Evolutionary conservation across 1,284 basidiomycete species (phyloP), one percentile per base, ranked within the genome.

Genomic region (Malassezia psittaci): DNA sequence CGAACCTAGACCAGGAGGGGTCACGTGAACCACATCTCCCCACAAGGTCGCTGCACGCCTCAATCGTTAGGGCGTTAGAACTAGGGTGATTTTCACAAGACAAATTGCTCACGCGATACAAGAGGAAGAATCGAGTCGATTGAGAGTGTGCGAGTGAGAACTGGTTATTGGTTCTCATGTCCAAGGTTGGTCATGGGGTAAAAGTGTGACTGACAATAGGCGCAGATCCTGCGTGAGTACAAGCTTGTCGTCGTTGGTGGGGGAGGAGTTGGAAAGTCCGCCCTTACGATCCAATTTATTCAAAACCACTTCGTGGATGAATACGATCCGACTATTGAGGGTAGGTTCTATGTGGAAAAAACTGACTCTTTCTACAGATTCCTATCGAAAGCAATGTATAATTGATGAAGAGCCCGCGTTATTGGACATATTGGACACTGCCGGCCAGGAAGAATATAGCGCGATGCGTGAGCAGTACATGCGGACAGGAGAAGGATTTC

Each of bases 401-500:
- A 94, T 99, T 65, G 93, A 98, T 77, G 93, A 96, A 37, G 94
- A 98, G 77, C 90, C 96, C 21, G 93, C 93, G 2, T 80, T 96
- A 51, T 83, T 99, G 54, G 93, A 99, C 74, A 91, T 99, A 50
- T 83, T 99, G 63, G 93, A 98, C 78, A 98, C 94, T 3, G 94
- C 94, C 47, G 93, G 93, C 44, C 93, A 99, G 77, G 93, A 99
- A 77, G 93, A 98, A 80, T 99, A 98, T 66, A 76, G 88, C 60
- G 90, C 90, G 33, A 94, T 94, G 90, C 85, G 90, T 51, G 90
- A 94, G 76, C 90, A 94, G 71, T 94, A 94, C 79, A 94, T 91
- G 89, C 84, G 89, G 51, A 87, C 88, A 24, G 94, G 94, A 59
- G 94, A 98, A 78, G 94, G 94, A 4, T 99, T 96, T 81, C 82